phyloP scores from a whole-genome alignment of 768 basidiomycete species.

The Russula sp. region DNA sequence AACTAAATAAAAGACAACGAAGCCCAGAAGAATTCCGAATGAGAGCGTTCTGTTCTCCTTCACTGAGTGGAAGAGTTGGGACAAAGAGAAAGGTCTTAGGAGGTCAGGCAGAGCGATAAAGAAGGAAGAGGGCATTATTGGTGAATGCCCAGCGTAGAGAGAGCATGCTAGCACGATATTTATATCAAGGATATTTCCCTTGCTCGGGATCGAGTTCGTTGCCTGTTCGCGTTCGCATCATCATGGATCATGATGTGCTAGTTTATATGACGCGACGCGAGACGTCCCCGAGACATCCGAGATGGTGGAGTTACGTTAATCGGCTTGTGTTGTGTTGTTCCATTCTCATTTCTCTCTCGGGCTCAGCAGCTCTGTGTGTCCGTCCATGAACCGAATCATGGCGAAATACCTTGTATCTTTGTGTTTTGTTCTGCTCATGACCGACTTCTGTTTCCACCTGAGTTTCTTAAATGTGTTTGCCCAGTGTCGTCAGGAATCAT shows the following conservation, averaged over 20 bases:
- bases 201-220: neutral
- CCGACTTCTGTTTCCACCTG: neutral
- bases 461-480: neutral
- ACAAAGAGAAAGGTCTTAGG: neutral
- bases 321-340: neutral
- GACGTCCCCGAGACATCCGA: too few relatives aligned
- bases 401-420: neutral
- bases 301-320: too few relatives aligned
- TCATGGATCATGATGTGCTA: neutral
- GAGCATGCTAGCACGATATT: neutral
- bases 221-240: neutral
- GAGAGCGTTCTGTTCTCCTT: constrained; percentile 12
- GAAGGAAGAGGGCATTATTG: neutral
- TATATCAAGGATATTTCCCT: neutral
- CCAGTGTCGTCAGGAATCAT: neutral
- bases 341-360: neutral
- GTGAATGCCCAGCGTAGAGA: neutral
- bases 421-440: neutral
- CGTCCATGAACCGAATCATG: neutral
- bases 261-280: too few relatives aligned
- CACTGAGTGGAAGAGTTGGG: neutral
- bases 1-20: neutral
- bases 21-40: constrained; percentile 9
- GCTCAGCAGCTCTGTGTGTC: too few relatives aligned
- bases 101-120: neutral